phyloP scores from a whole-genome alignment of 345 rosid genomes.

The Lumnitzera littorea region DNA sequence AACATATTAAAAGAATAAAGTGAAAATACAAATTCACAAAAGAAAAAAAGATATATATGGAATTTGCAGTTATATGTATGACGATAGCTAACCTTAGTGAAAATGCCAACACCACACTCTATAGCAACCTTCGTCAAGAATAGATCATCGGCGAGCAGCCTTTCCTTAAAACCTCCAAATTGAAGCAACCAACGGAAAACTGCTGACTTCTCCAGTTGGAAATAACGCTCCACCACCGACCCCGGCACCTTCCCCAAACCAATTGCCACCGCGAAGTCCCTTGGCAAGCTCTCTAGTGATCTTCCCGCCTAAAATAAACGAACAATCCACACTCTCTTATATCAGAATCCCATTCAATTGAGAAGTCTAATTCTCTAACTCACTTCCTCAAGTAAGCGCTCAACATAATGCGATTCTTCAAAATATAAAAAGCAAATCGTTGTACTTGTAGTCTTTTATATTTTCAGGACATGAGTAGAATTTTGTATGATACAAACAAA shows the following conservation, averaged over 20 bases:
- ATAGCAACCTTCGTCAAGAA: slow-evolving; percentile 63
- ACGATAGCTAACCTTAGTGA: slow-evolving; percentile 41
- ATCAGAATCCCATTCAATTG: too few species aligned
- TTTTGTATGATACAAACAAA: too few species aligned
- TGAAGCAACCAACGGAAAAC: slow-evolving; percentile 50
- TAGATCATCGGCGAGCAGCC: slow-evolving; percentile 64
- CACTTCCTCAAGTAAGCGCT: not conserved
- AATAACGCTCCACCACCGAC: slow-evolving; percentile 34
- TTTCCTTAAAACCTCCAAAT: slow-evolving; percentile 60
- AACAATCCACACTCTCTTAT: too few species aligned
- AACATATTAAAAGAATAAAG: too few species aligned
- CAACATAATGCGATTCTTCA: too few species aligned
- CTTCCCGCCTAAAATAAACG: slow-evolving; percentile 29
- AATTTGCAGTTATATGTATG: too few species aligned
- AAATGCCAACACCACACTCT: slow-evolving; percentile 71
- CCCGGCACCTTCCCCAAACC: slow-evolving; percentile 46
- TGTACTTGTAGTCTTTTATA: too few species aligned
- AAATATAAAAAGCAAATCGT: too few species aligned
- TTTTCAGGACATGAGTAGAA: too few species aligned
- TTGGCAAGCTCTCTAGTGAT: slow-evolving; percentile 47
- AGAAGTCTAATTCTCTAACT: not conserved
- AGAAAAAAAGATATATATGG: too few species aligned
- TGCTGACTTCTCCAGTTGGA: slow-evolving; percentile 49
- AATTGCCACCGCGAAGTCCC: slow-evolving; percentile 54
- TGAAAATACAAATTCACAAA: too few species aligned